Conservation (phyloP, 305 asterid genomes). For the Fraxinus ornus region DNA sequence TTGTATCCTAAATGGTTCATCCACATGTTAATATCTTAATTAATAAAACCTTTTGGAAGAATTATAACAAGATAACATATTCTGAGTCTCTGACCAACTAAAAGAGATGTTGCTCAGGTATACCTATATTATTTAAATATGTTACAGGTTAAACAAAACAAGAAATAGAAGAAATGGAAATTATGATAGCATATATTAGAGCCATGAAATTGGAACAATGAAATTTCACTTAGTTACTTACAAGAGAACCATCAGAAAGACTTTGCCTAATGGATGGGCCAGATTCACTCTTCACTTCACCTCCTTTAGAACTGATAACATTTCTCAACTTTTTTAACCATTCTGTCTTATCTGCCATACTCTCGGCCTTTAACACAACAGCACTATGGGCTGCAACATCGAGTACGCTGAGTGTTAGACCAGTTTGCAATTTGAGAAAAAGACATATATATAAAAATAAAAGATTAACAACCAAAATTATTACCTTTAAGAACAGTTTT, state of each 20-base stretch:
- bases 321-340: conserved; percentile 72
- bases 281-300: conserved; percentile 85
- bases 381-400: conserved; percentile 82
- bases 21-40: conserved; percentile 1
- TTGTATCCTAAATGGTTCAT: conserved; percentile 64
- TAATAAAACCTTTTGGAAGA: conserved; percentile 2
- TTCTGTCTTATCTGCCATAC: conserved; percentile 70
- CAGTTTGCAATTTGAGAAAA: conserved; percentile 4
- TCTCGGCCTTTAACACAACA: conserved; percentile 91
- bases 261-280: conserved; percentile 69
- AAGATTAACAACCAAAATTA: conserved; percentile 7
- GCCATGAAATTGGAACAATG: conserved; percentile 7
- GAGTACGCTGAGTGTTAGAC: conserved; percentile 16
- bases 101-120: not conserved
- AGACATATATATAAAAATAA: not conserved
- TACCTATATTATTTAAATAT: not conserved
- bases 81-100: not conserved
- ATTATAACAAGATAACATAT: not conserved
- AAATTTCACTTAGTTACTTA: conserved; percentile 39
- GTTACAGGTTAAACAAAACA: not conserved
- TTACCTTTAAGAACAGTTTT: conserved; percentile 92
- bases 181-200: not conserved
- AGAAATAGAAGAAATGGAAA: not conserved
- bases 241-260: conserved; percentile 96
- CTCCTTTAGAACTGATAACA: conserved; percentile 90